Percentiles rank a stretch among this genome's conserved stretches.
Conservation (phyloP, 192 early-diverging fungal genomes). For the Linnemannia elongata region DNA sequence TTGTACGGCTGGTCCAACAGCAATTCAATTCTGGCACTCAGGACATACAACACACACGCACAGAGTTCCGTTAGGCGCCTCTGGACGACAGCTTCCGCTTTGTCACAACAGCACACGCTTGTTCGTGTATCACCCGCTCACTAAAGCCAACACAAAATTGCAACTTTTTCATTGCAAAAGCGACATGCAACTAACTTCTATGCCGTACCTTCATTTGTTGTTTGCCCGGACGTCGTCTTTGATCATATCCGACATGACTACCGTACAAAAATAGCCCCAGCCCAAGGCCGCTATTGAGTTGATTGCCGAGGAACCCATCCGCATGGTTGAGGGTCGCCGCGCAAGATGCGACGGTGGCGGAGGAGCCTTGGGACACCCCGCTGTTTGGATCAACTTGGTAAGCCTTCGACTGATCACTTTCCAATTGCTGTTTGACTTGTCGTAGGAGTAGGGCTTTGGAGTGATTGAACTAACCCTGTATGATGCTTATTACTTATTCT, state of each 20-base stretch:
- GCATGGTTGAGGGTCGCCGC: conserved; percentile 76
- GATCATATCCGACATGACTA: background rate
- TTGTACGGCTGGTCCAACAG: background rate
- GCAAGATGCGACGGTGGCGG: conserved; percentile 94
- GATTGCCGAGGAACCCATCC: conserved; percentile 90
- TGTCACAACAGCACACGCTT: too few relatives aligned
- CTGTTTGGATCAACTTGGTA: conserved; percentile 95
- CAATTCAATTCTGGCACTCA: background rate
- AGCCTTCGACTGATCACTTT: conserved; percentile 4
- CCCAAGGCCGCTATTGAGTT: conserved; percentile 93
- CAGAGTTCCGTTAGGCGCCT: background rate
- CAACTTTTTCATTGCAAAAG: background rate
- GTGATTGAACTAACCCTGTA: background rate
- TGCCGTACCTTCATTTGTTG: background rate
- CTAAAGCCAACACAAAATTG: too few relatives aligned
- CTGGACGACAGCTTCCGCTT: background rate
- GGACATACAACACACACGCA: background rate
- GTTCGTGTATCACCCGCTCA: too few relatives aligned
- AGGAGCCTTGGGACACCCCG: conserved; percentile 93
- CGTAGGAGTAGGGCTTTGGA: background rate
- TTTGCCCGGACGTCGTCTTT: too few relatives aligned
- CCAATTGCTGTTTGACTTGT: background rate
- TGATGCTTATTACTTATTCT: background rate
- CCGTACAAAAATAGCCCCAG: conserved; percentile 71
- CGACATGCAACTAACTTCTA: background rate